Evolutionary conservation across 2,329 filamentous ascomycete species (phyloP), one percentile per base, ranked within the genome.

Genomic region (Penicillium verrucosum): DNA sequence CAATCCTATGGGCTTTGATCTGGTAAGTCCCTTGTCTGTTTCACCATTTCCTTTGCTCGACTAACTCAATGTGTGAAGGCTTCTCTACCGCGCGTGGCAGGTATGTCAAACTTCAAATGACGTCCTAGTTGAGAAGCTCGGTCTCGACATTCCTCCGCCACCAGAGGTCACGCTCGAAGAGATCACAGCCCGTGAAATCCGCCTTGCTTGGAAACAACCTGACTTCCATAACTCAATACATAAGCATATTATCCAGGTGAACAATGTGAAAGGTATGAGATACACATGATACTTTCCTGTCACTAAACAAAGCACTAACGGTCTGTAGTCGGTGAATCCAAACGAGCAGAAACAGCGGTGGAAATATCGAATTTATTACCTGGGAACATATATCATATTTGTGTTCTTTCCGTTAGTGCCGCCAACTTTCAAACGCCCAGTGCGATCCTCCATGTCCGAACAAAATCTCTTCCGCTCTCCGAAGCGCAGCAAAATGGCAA

Each of bases 381-480:
- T 0, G 87, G 89, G 62, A 89, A 90, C 67, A 95, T 92, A 68
- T 97, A 97, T 76, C 95, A 96, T 63, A 87, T 99, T 29, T 88
- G 93, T 58, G 90, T 97, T 52, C 89, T 97, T 64, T 91, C 93
- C 38, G 89, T 97, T 52, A 96, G 93, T 47, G 85, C 88, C 30
- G 91, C 92, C 65, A 95, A 94, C 73, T 97, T 97, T 68, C 91
- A 96, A 70, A 91, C 92, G 0, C 89, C 90, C 37, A 97, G 94
- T 72, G 82, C 86, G 5, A 85, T 95, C 37, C 87, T 97, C 61
- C 89, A 94, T 53, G 80, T 99, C 53, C 85, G 89, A 65, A 97
- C 94, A 45, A 72, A 82, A 79, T 69, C 81, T 78, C 64, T 86
- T 69, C 66, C 75, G 52, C 57, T 70, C 14, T 71, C 69, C 43